A percentile compares a stretch with the other conserved stretches of the same genome.
phyloP scores from a whole-genome alignment of 495 filamentous ascomycete genomes.

The Pyronema domesticum region DNA sequence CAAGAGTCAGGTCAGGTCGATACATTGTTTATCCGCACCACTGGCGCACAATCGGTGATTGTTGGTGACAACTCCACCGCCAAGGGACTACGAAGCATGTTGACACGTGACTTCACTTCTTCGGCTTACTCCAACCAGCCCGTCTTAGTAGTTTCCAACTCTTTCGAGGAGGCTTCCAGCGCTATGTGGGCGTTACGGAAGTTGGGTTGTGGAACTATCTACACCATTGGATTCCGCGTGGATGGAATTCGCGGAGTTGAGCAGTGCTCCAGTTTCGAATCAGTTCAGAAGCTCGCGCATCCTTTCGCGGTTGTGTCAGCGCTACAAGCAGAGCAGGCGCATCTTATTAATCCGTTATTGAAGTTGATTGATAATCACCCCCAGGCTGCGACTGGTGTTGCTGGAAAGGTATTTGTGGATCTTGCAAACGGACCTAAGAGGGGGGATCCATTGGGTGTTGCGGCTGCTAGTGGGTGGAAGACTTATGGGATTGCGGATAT shows the following conservation, averaged over 20 bases:
- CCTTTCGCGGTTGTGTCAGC: constrained; percentile 69
- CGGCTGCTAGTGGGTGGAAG: constrained; percentile 53
- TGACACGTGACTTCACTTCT: constrained; percentile 64
- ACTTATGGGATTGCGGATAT: constrained; percentile 64
- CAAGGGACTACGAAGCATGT: constrained; percentile 64
- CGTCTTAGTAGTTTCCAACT: constrained; percentile 51
- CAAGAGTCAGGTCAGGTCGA: constrained; percentile 60
- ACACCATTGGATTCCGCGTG: constrained; percentile 66
- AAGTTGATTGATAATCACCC: constrained; percentile 38
- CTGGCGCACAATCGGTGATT: constrained; percentile 29
- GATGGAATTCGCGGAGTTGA: constrained; percentile 46
- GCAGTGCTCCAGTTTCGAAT: constrained; percentile 63
- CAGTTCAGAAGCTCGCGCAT: constrained; percentile 52
- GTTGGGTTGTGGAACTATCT: constrained; percentile 59
- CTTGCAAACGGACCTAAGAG: constrained; percentile 52
- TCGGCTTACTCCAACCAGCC: constrained; percentile 59
- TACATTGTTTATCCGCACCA: constrained; percentile 46
- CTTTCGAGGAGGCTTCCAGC: constrained; percentile 51
- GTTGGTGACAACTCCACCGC: constrained; percentile 64
- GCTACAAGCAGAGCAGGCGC: constrained; percentile 55
- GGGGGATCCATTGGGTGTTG: constrained; percentile 48
- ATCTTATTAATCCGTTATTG: constrained; percentile 61
- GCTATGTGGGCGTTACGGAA: constrained; percentile 58
- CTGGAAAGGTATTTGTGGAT: constrained; percentile 65
- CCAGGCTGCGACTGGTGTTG: constrained; percentile 28